Evolutionary conservation across 2,329 filamentous ascomycete genomes (phyloP), one percentile per base, ranked within the genome.

Genomic region (Lachnellula arida): DNA sequence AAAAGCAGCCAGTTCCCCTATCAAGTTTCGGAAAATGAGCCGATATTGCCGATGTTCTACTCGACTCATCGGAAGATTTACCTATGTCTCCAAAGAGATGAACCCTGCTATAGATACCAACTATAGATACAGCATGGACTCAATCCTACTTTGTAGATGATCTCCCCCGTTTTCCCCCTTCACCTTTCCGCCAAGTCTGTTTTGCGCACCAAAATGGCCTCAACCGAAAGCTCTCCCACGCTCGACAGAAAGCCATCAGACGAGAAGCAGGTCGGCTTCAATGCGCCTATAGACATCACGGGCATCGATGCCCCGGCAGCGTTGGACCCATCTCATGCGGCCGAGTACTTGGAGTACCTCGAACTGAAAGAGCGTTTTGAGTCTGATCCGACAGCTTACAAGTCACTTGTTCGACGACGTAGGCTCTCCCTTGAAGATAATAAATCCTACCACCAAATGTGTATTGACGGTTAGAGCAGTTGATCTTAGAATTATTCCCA

Each of bases 291-390:
- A 15, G 39, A 55, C 25, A 34, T 42, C 14, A 23, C 40, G 35
- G 28, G 23, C 7, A 46, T 50, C n/a, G 47, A 50, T 46, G 40
- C 39, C 25, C 53, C 53, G 5, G 39, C 40, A 8, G 44, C n/a
- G 2, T 39, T 55, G 17, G 39, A 49, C 7, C 53, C 53, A 39
- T 25, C 39, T 5, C 53, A 55, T 39, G 53, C 53, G 22, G 53
- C 23, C 4, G 53, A 55, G 42, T 55, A 55, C 50, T 23, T 55
- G 12, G 53, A 55, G 15, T 55, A 51, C 28, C 46, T 55, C 32
- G 11, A 50, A 15, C 40, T 55, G 15, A 55, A 55, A 35, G 12
- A 46, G 17, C 46, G 51, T 17, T 55, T 55, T 19, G 53, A 55
- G 28, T 25, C 37, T 3, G 47, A 55, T 51, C 53, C 53, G 4